Evolutionary conservation across 2,329 filamentous ascomycete genomes (phyloP), one percentile per base, ranked within the genome.

Genomic region (Pezizomycotina sp.): DNA sequence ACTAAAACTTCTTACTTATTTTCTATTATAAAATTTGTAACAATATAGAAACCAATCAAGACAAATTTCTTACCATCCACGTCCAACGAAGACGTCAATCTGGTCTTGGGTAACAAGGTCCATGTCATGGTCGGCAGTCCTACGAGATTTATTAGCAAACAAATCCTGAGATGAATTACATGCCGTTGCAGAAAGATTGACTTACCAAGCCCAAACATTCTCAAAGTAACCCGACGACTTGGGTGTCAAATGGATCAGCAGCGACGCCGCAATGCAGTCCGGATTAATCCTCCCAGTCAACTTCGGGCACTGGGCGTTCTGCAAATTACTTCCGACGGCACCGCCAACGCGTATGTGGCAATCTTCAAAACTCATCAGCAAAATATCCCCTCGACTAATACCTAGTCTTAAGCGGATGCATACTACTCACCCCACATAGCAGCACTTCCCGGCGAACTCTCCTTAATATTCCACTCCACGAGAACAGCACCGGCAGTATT

Each of bases 391-490:
- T 19, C 23, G 27, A 26, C 27, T 15, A 37, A 23, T 26, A 6
- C 27, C 27, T 24, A 15, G 21, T 39, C 6, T 5, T 2, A 6
- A 6, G 7, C 40, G 34, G 40, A 34, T 35, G 4, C n/a, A 2
- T 2, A 6, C 5, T 12, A 27, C 26, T 15, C 34, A 41, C 32
- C 89, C 80, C 84, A 98, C 53, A 76, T 63, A 8, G 68, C 71
- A 3, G 60, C 60, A 3, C 64, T 63, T 19, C 60, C 61, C 26
- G 34, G 49, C 2, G 28, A 24, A 4, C 46, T 46, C 48, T 6
- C 62, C 30, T 62, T 64, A 10, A 84, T 60, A 52, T 84, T 84
- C 63, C 74, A 83, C 52, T 84, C 66, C 42, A 83, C 69, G 5
- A 83, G 59, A 4, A 75, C 62, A 1, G 77, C 78, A 4, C 79